phyloP scores from a whole-genome alignment of 768 basidiomycete species.

The Phaeotremella fagi region DNA sequence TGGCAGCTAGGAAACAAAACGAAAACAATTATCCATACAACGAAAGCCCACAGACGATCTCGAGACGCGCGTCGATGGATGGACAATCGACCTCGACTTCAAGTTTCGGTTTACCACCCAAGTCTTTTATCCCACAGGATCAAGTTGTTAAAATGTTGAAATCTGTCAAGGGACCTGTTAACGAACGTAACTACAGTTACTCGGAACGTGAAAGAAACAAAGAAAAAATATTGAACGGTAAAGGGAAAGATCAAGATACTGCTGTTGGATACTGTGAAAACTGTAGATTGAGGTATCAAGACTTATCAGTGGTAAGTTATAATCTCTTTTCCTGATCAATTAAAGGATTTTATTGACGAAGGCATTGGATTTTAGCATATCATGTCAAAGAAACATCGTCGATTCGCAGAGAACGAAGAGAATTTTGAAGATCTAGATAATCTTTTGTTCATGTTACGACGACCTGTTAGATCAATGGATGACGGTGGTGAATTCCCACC shows the following conservation, averaged over 20 bases:
- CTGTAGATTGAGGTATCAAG: slow-evolving; percentile 81
- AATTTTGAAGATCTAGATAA: slow-evolving; percentile 77
- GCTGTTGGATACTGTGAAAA: slow-evolving; percentile 98
- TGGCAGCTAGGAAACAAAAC: slow-evolving; percentile 14
- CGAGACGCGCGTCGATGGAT: slow-evolving; percentile 11
- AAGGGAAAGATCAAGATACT: slow-evolving; percentile 20
- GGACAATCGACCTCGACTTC: background rate
- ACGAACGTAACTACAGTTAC: slow-evolving; percentile 8
- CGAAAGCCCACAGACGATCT: background rate
- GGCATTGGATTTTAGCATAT: slow-evolving; percentile 59
- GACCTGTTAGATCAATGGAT: slow-evolving; percentile 21
- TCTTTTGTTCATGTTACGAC: slow-evolving; percentile 53
- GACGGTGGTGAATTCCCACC: slow-evolving; percentile 9
- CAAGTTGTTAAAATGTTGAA: slow-evolving; percentile 36
- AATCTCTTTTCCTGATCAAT: background rate
- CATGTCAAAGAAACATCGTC: slow-evolving; percentile 65
- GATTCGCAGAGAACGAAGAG: slow-evolving; percentile 68
- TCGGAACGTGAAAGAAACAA: slow-evolving; percentile 33
- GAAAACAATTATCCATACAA: no score
- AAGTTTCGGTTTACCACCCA: slow-evolving; percentile 10
- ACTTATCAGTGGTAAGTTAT: slow-evolving; percentile 69
- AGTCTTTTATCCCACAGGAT: slow-evolving; percentile 33
- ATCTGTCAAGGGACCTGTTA: slow-evolving; percentile 24
- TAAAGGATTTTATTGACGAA: no score
- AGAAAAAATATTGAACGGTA: slow-evolving; percentile 34